Percentiles rank a stretch among this genome's conserved stretches.
These are phyloP conservation scores for Alternaria dauci DNA, from an alignment of 2,329 filamentous ascomycete species.

Conservation along the genomic window DNA sequence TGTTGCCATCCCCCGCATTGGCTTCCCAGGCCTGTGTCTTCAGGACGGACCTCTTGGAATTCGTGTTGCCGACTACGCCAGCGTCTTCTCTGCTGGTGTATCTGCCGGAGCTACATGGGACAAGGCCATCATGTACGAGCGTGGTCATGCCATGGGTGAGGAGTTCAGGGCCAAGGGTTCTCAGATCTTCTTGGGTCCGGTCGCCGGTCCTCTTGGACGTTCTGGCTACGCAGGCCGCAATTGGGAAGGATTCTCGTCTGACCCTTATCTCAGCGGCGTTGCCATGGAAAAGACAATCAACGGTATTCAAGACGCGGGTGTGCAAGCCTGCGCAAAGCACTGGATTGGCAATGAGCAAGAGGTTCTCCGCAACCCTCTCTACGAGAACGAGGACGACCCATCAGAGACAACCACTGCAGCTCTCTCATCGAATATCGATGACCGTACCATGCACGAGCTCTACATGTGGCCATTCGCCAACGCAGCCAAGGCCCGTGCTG, in stretches of 20 bases:
- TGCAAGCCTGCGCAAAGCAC: conserved; percentile 60
- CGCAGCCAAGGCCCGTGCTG: conserved; percentile 64
- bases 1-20: conserved; percentile 49
- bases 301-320: conserved; percentile 53
- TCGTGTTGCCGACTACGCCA: conserved; percentile 47
- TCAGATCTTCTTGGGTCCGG: conserved; percentile 60
- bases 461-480: conserved; percentile 74
- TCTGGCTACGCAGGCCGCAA: conserved; percentile 54
- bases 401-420: conserved; percentile 58
- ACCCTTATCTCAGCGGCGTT: conserved; percentile 57
- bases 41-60: conserved; percentile 52
- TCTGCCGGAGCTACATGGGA: conserved; percentile 53
- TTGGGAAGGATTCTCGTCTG: conserved; percentile 56
- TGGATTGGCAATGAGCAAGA: conserved; percentile 71
- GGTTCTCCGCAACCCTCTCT: conserved; percentile 51
- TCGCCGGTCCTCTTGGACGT: conserved; percentile 56
- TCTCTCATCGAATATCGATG: conserved; percentile 69
- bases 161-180: conserved; percentile 50
- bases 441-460: conserved; percentile 70
- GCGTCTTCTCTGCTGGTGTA: conserved; percentile 52
- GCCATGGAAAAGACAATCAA: conserved; percentile 52
- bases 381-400: conserved; percentile 66
- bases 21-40: conserved; percentile 53
- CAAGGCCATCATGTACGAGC: conserved; percentile 47
- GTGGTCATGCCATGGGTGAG: conserved; percentile 50